phyloP scores from a whole-genome alignment of 2,329 filamentous ascomycete species.

The Aspergillus fijiensis region DNA sequence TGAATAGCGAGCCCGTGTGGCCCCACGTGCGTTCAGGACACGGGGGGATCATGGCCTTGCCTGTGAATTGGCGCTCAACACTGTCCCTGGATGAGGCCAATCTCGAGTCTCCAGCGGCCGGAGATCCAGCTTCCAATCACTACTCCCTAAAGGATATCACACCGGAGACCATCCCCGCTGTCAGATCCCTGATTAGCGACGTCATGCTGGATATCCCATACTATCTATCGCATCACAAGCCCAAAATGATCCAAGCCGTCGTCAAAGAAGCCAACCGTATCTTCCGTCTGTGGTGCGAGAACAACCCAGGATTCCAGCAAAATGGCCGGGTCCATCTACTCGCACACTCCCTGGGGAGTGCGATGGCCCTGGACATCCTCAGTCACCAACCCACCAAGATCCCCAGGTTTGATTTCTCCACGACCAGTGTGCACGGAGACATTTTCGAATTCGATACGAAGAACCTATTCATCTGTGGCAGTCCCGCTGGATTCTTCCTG shows the following conservation, averaged over 20 bases:
- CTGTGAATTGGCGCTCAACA: conserved; percentile 89
- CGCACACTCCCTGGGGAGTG: conserved; percentile 88
- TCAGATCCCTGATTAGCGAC: conserved; percentile 92
- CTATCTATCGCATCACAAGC: conserved; percentile 94
- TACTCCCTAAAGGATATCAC: conserved; percentile 85
- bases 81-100: conserved; percentile 83
- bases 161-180: conserved; percentile 81
- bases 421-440: conserved; percentile 45
- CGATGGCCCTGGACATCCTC: conserved; percentile 89
- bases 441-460: conserved; percentile 90
- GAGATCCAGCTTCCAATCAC: conserved; percentile 59
- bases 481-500: conserved; percentile 88
- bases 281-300: conserved; percentile 91
- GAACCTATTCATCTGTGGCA: conserved; percentile 85
- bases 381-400: conserved; percentile 79
- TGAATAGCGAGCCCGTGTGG: conserved; percentile 72
- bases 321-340: conserved; percentile 86
- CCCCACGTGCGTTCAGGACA: conserved; percentile 72
- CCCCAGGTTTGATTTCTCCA: conserved; percentile 48
- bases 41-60: conserved; percentile 89
- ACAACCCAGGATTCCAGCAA: conserved; percentile 82
- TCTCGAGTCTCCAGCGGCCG: conserved; percentile 51
- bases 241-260: conserved; percentile 88
- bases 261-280: conserved; percentile 90
- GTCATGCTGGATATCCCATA: conserved; percentile 99